Base-by-base conservation (phyloP, 352 stramenopile species). In the Phytophthora constricta region DNA sequence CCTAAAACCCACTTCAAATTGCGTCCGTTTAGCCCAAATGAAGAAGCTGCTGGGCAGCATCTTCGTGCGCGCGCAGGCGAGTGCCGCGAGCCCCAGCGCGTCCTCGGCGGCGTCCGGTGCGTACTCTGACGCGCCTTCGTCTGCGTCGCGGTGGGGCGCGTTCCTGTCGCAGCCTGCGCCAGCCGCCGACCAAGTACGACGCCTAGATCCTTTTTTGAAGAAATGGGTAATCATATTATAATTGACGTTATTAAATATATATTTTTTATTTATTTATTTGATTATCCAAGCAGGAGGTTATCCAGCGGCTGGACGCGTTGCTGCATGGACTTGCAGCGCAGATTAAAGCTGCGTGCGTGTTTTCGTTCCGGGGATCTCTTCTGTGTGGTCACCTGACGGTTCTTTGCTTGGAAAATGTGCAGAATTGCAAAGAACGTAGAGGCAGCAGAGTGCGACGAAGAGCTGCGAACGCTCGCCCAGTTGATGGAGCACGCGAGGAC, bases 21-120 rank as follows among this genome's bases (percentile, higher is more conserved):
- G 46, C 13, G 20, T n/a, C 31, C 22, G 9, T 22, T 26, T 28
- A 17, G 14, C 5, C 3, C 2, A n/a, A 22, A 92, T 92, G 84
- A 92, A 92, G 69, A 92, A 90, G 74, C 70, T 92, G 19, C 60
- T 89, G 11, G 79, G 73, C 17, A 74, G 80, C 26, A 73, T 92
- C 59, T 91, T 91, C 69, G 54, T 73, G 62, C 81, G 82, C 65
- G 69, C 59, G 2, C 60, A 65, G 26, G 63, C 59, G n/a, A 14
- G 27, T 13, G 50, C 61, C 23, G 31, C 48, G 27, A 69, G 45
- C 42, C 39, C 60, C n/a, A 47, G 57, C 0, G 47, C 46, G 17
- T 39, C 56, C 1, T 37, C 41, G 3, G 64, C 50, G 11, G 48
- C 54, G 2, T 37, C 26, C 19, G 16, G 16, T 16, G 22, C 13